Evolutionary conservation across 805 yeast species (phyloP).

Genomic region (Pichia cephalocereana): DNA sequence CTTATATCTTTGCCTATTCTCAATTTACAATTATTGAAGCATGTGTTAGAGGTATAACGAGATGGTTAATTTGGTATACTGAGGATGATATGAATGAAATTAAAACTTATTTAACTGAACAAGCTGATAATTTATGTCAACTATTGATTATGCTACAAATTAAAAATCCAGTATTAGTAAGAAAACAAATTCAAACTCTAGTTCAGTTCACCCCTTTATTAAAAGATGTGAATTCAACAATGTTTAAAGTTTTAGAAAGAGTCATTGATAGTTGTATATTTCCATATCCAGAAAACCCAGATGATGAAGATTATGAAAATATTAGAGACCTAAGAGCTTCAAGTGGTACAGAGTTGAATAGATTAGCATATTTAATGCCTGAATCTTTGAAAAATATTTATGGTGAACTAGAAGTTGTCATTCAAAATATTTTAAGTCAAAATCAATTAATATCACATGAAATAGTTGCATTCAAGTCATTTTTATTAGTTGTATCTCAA

Average conservation of each 20-base stretch:
- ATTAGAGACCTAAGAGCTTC: conserved; percentile 82
- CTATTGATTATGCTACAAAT: conserved; percentile 65
- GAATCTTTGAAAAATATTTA: conserved; percentile 76
- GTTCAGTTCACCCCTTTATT: conserved; percentile 91
- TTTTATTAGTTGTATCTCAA: conserved; percentile 83
- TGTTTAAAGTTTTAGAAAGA: conserved; percentile 80
- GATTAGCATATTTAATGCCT: conserved; percentile 93
- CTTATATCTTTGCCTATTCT: conserved; percentile 67
- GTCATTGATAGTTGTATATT: conserved; percentile 76
- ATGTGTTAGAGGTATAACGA: conserved; percentile 80
- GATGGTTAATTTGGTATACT: conserved; percentile 92
- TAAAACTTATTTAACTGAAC: conserved; percentile 41
- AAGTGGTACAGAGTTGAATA: conserved; percentile 89
- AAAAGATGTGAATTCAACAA: conserved; percentile 62
- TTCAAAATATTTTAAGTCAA: conserved; percentile 57
- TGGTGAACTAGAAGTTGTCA: conserved; percentile 73
- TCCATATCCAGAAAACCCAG: conserved; percentile 52
- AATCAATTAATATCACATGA: conserved; percentile 77
- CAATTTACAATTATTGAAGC: conserved; percentile 85
- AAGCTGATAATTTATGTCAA: conserved; percentile 64
- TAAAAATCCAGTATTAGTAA: conserved; percentile 68
- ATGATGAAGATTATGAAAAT: conserved; percentile 66
- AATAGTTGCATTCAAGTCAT: conserved; percentile 87
- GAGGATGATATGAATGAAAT: conserved; percentile 45
- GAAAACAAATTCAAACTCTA: conserved; percentile 83